These are phyloP conservation scores for Xylaria grammica DNA, from an alignment of 495 filamentous ascomycete genomes.

Conservation along the genomic window DNA sequence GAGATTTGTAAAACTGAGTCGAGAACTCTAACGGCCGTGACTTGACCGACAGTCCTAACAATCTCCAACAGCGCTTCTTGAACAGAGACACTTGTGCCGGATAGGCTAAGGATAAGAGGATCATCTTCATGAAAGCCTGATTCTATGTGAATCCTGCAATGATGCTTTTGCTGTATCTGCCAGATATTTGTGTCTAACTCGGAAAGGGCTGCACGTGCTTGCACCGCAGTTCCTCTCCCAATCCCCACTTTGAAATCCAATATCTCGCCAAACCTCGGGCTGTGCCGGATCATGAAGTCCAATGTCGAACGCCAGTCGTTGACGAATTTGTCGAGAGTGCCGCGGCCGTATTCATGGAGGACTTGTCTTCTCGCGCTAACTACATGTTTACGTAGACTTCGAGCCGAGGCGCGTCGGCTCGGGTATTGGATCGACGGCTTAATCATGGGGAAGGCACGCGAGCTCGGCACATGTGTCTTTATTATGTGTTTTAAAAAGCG, in stretches of 20 bases:
- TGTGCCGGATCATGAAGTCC: slow-evolving; percentile 32
- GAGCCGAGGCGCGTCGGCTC: background rate
- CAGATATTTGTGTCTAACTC: slow-evolving; percentile 30
- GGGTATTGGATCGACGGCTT: background rate
- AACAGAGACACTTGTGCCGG: slow-evolving; percentile 29
- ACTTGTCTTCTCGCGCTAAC: slow-evolving; percentile 24
- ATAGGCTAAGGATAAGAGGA: slow-evolving; percentile 28
- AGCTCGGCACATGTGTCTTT: background rate
- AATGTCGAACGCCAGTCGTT: slow-evolving; percentile 22
- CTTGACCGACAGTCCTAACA: slow-evolving; percentile 23
- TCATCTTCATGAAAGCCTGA: background rate
- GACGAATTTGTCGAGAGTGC: background rate
- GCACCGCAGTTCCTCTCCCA: slow-evolving; percentile 24
- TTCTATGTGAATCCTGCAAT: slow-evolving; percentile 28
- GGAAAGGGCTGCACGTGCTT: slow-evolving; percentile 25
- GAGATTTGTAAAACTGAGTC: slow-evolving; percentile 16
- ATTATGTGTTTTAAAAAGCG: background rate
- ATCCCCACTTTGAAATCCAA: slow-evolving; percentile 32
- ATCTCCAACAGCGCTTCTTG: slow-evolving; percentile 30
- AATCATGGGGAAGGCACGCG: background rate
- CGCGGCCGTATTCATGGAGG: slow-evolving; percentile 7
- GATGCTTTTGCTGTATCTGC: slow-evolving; percentile 30
- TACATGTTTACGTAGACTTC: slow-evolving; percentile 27
- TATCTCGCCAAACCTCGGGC: slow-evolving; percentile 24
- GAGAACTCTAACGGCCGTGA: slow-evolving; percentile 29